phyloP scores from a whole-genome alignment of 73 alveolate genomes.

The Blepharisma stoltei region DNA sequence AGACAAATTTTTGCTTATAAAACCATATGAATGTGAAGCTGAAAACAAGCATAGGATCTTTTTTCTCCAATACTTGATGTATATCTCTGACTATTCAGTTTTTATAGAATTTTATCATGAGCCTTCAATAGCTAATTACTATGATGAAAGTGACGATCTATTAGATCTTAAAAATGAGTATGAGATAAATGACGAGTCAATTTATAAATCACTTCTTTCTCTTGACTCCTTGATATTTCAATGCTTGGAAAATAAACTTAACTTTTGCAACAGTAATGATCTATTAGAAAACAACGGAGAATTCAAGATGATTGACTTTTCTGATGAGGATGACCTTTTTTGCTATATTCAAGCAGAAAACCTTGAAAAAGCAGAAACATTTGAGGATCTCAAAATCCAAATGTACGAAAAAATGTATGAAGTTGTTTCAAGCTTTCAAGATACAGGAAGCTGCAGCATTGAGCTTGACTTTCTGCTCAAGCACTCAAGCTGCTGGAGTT shows the following conservation, averaged over 20 bases:
- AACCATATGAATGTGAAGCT: not conserved
- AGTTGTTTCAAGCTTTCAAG: not conserved
- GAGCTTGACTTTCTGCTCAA: not conserved
- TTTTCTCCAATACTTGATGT: not conserved
- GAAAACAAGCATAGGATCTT: not conserved
- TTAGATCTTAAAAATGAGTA: not conserved
- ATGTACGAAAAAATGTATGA: not conserved
- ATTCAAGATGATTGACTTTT: not conserved
- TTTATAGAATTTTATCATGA: not conserved
- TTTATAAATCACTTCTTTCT: slow-evolving; percentile 6
- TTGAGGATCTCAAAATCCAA: not conserved
- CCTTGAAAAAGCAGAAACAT: not conserved
- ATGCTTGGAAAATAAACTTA: not conserved
- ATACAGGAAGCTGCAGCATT: too few species aligned
- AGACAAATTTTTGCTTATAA: not conserved
- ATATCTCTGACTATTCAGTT: not conserved
- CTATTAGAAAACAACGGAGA: not conserved
- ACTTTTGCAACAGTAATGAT: not conserved
- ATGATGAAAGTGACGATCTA: not conserved
- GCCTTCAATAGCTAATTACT: not conserved
- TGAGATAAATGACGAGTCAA: not conserved
- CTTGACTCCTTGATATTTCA: slow-evolving; percentile 1
- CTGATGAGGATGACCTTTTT: slow-evolving; percentile 6
- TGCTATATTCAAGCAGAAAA: slow-evolving; percentile 6
- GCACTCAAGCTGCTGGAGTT: not conserved